Base-by-base conservation (phyloP, 1,139 yeast genomes). In the Lipomyces yarrowii region DNA sequence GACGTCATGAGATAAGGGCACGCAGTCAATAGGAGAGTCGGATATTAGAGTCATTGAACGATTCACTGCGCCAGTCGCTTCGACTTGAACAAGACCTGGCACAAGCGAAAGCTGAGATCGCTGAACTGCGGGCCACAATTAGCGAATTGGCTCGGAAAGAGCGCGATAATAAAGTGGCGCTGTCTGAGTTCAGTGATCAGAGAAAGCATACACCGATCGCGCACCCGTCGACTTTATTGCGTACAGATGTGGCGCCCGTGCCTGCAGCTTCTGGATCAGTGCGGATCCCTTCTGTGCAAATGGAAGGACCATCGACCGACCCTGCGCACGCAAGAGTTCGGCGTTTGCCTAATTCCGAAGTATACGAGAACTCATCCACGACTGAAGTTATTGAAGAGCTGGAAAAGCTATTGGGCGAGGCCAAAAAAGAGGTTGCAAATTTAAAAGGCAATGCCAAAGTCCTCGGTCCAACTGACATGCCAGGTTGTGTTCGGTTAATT, bases 391-490 rank as follows among this genome's bases (percentile, higher is more conserved):
- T 60, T 48, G 62, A 56, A 18, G 69, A 66, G 42, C 53, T 66
- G 30, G 65, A 65, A 42, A 39, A 42, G 53, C 39, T 59, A 8
- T 46, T 66, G 11, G 56, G 18, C 4, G 65, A 66, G 37, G 57
- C 64, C 11, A 56, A 62, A 4, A 30, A 13, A 23, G 68, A 61
- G 42, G 52, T 65, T 23, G 23, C 30, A 30, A 42, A 52, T 18
- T 48, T 66, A 15, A 42, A 51, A 21, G 69, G 69, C 18, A 55
- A 35, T 6, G 63, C 69, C 3, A 52, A 32, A 11, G 51, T 59
- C 6, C 59, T 66, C 56, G 69, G 69, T 5, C 69, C 69, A 8
- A 54, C 35, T 13, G 51, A 21, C 33, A 66, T 66, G 69, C 68
- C 68, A n/a, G 67, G 66, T 64, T 26, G 61, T 7, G 58, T 26